Percentiles rank a stretch among this genome's conserved stretches.
Conservation (phyloP, 305 asterid species). For the Plantago coronopus region DNA sequence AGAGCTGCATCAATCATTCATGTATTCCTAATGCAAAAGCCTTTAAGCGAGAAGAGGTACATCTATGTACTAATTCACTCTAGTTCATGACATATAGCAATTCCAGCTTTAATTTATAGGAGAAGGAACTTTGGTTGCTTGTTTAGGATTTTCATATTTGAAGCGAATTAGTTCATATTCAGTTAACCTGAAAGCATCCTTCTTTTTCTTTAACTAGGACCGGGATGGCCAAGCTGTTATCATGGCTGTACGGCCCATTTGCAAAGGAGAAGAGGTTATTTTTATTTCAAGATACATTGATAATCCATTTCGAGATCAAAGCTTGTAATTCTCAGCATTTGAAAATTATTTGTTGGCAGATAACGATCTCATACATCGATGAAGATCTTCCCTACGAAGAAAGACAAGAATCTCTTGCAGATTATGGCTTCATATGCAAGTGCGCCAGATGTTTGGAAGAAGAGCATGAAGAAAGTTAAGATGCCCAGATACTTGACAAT, state of each 20-base stretch:
- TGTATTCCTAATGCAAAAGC: slow-evolving; percentile 91
- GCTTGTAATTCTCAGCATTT: background rate
- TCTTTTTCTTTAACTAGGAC: slow-evolving; percentile 46
- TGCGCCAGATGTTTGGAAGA: slow-evolving; percentile 70
- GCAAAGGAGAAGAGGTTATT: slow-evolving; percentile 74
- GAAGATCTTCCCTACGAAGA: slow-evolving; percentile 76
- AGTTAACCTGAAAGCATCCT: slow-evolving; percentile 7
- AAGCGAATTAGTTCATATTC: slow-evolving; percentile 1
- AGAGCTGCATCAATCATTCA: slow-evolving; percentile 93
- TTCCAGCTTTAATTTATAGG: background rate
- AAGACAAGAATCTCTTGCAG: slow-evolving; percentile 68
- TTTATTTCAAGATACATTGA: background rate
- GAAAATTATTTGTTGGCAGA: slow-evolving; percentile 35
- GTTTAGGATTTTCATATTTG: background rate
- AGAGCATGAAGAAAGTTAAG: slow-evolving; percentile 24
- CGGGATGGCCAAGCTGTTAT: slow-evolving; percentile 79
- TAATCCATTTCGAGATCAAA: too few relatives aligned
- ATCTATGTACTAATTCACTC: slow-evolving; percentile 12
- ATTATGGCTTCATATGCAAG: slow-evolving; percentile 76
- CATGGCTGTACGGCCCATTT: slow-evolving; percentile 56
- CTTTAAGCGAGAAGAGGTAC: slow-evolving; percentile 88
- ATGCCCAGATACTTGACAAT: slow-evolving; percentile 3
- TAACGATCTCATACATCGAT: slow-evolving; percentile 84
- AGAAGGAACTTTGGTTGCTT: background rate
- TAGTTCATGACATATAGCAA: background rate